Conservation (phyloP, 164 flowering plant genomes). For the Vitis amurensis region DNA sequence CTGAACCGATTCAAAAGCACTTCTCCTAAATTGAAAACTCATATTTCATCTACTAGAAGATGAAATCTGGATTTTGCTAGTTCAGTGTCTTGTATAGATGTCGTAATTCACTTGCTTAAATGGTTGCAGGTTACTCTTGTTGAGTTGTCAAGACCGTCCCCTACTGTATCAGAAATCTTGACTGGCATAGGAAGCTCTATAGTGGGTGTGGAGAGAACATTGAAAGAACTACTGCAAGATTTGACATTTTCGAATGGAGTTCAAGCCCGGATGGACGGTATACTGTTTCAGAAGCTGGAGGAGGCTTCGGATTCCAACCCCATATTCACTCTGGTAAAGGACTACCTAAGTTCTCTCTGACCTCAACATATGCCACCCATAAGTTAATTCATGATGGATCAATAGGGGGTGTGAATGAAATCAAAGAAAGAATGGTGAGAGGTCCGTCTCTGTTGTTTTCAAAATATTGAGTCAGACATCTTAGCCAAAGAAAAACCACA, state of each 20-base stretch:
- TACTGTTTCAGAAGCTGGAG: constrained; percentile 63
- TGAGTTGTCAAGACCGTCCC: constrained; percentile 72
- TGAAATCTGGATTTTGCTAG: too few relatives aligned
- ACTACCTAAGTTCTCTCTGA: constrained; percentile 69
- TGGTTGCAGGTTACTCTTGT: constrained; percentile 69
- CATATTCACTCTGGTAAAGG: constrained; percentile 56
- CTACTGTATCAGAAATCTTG: constrained; percentile 67
- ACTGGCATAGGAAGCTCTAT: constrained; percentile 63
- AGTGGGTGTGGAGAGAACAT: constrained; percentile 56
- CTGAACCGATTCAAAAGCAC: too few relatives aligned
- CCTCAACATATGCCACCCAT: background rate
- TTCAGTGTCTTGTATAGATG: too few relatives aligned
- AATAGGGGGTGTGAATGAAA: too few relatives aligned
- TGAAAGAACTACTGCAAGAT: constrained; percentile 55
- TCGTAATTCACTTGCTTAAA: background rate
- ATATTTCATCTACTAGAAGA: too few relatives aligned
- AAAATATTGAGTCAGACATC: too few relatives aligned
- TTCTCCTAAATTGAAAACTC: too few relatives aligned
- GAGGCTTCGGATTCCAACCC: constrained; percentile 45
- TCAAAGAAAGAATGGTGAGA: too few relatives aligned
- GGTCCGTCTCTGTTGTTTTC: too few relatives aligned
- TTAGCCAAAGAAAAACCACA: too few relatives aligned
- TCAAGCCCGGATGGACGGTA: constrained; percentile 95
- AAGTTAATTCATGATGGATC: too few relatives aligned
- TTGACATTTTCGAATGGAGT: constrained; percentile 60